phyloP scores from a whole-genome alignment of 495 filamentous ascomycete species.

The Podospora fimiseda region DNA sequence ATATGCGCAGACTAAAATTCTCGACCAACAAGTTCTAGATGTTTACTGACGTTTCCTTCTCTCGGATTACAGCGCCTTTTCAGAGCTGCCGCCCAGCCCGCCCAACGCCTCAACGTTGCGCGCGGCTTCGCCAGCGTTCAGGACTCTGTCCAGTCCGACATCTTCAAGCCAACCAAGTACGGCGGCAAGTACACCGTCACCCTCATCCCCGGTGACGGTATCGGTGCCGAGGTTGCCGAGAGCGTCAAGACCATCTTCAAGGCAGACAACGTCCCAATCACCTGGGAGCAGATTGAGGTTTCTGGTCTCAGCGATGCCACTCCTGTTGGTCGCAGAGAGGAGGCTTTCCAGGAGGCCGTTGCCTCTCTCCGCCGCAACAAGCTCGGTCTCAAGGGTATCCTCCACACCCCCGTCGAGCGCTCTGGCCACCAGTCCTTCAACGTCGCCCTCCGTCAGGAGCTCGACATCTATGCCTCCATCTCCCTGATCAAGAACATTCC shows the following conservation, averaged over 20 bases:
- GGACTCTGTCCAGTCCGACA: conserved; percentile 74
- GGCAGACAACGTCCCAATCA: conserved; percentile 95
- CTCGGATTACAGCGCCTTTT: conserved; percentile 44
- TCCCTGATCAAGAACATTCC: conserved; percentile 99
- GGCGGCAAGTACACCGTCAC: conserved; percentile 99
- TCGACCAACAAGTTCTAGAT: conserved; percentile 12
- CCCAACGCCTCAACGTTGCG: conserved; percentile 35
- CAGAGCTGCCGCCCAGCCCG: conserved; percentile 46
- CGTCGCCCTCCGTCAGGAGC: conserved; percentile 94
- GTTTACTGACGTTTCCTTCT: conserved; percentile 19
- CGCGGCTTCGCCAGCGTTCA: conserved; percentile 66
- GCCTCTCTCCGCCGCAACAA: conserved; percentile 96
- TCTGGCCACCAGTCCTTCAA: conserved; percentile 99
- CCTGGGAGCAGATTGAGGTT: conserved; percentile 98
- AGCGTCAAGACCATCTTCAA: conserved; percentile 99
- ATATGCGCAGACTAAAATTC: too few relatives aligned
- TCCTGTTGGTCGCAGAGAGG: conserved; percentile 82
- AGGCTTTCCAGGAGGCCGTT: conserved; percentile 89
- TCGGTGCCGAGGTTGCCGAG: conserved; percentile 95
- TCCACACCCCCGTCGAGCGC: conserved; percentile 93
- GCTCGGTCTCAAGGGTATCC: conserved; percentile 93
- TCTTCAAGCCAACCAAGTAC: conserved; percentile 98
- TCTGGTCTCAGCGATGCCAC: conserved; percentile 72
- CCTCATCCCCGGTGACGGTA: conserved; percentile 95
- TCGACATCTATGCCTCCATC: conserved; percentile 98